These are phyloP conservation scores for Ephemerocybe angulata DNA, from an alignment of 768 basidiomycete genomes.

Conservation along the genomic window DNA sequence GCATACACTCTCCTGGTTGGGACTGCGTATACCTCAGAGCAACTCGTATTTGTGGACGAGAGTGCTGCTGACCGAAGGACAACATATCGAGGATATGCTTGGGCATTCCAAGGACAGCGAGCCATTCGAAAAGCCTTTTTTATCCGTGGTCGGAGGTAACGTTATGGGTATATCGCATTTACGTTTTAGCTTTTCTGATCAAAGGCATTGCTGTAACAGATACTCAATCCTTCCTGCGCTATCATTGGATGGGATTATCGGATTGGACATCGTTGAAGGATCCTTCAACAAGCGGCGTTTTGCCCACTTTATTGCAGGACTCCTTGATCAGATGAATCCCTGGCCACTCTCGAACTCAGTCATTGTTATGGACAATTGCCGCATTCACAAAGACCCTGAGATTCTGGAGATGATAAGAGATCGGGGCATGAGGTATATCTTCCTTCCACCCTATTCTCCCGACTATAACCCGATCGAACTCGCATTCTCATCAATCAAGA, in stretches of 20 bases:
- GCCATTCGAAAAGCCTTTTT: not conserved
- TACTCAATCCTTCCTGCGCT: not conserved
- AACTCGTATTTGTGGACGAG: not conserved
- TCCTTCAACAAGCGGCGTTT: not conserved
- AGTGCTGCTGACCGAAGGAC: not conserved
- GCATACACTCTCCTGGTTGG: not conserved
- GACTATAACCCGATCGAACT: not conserved
- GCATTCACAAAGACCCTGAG: conserved; percentile 25
- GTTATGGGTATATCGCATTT: no score
- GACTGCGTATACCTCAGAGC: not conserved
- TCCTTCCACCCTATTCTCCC: not conserved
- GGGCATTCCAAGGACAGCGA: not conserved
- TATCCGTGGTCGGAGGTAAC: not conserved
- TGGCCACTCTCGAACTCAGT: conserved; percentile 25
- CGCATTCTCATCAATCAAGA: not conserved
- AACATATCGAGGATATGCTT: not conserved
- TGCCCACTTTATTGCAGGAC: not conserved
- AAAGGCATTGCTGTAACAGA: no score
- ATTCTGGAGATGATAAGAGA: conserved; percentile 15
- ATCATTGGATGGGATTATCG: not conserved
- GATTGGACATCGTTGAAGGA: not conserved
- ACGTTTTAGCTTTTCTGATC: no score
- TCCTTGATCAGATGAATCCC: conserved; percentile 29
- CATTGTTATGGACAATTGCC: conserved; percentile 32
- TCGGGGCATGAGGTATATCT: not conserved